Percentiles rank a stretch among this genome's conserved stretches.
phyloP scores from a whole-genome alignment of 192 early-diverging fungal species.

The Pilobolus umbonatus region DNA sequence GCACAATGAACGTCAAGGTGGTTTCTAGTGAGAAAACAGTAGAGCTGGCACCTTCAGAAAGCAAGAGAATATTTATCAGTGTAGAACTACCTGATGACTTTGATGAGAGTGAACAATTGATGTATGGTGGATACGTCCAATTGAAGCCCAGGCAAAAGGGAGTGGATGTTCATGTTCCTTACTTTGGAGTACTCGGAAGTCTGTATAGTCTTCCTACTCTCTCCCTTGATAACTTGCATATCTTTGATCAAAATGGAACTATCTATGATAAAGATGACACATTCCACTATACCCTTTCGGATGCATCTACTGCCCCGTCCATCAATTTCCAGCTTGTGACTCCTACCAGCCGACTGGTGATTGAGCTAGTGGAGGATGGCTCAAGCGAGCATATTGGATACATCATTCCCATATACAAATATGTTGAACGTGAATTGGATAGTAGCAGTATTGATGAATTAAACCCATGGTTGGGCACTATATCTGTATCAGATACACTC shows the following conservation, averaged over 20 bases:
- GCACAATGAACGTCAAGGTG: slow-evolving; percentile 8
- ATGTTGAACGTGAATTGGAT: slow-evolving; percentile 3
- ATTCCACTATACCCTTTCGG: background rate
- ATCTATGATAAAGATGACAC: slow-evolving; percentile 1
- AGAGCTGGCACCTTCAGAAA: slow-evolving; percentile 13
- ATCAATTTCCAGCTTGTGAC: slow-evolving; percentile 26
- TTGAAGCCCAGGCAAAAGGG: slow-evolving; percentile 14
- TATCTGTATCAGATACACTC: background rate
- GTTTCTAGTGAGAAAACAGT: slow-evolving; percentile 6
- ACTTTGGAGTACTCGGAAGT: slow-evolving; percentile 44
- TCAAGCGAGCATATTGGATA: slow-evolving; percentile 12
- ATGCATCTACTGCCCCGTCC: slow-evolving; percentile 9
- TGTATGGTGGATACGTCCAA: slow-evolving; percentile 47
- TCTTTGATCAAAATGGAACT: background rate
- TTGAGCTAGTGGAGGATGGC: slow-evolving; percentile 19
- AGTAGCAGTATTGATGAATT: slow-evolving; percentile 8
- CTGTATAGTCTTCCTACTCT: slow-evolving; percentile 41
- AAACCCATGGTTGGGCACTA: background rate
- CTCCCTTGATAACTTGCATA: slow-evolving; percentile 17
- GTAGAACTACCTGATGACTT: slow-evolving; percentile 15
- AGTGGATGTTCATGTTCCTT: slow-evolving; percentile 36
- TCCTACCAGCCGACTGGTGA: slow-evolving; percentile 11
- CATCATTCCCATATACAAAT: slow-evolving; percentile 24
- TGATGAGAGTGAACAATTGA: slow-evolving; percentile 24
- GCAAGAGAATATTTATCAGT: slow-evolving; percentile 5